Evolutionary conservation across 768 basidiomycete species (phyloP), one percentile per base, ranked within the genome.

Genomic region (Leucosporidium creatinivorum): DNA sequence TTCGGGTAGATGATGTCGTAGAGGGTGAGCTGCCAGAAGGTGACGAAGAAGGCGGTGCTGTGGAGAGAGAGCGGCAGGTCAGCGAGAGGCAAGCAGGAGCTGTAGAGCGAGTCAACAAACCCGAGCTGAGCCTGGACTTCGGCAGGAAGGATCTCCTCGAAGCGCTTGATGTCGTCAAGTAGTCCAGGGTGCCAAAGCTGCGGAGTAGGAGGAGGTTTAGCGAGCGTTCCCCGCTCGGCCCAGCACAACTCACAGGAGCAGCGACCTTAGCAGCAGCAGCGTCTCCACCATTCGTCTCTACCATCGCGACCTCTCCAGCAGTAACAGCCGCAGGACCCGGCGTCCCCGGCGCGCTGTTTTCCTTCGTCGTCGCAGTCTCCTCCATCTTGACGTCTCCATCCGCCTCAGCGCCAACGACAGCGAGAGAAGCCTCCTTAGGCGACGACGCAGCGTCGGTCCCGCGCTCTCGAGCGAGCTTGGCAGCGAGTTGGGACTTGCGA

Each of bases 21-120:
- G 44, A 89, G 88, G 1, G 91, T 88, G 61, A 98, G 79, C 77
- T 97, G 93, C 96, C 96, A 99, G 80, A 97, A 99, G 4, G 93
- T 92, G 56, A 90, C 79, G 75, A 93, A 97, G 80, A 99, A 98
- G 3, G 86, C 89, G 33, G 92, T 87, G 4, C 94, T 96, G 72
- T 31, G 61, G 54, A 63, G 18, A 30, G 19, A 44, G 8, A 31
- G 48, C 17, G 25, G 58, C 68, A 55, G 59, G 49, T 50, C 70
- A 67, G 74, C 59, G 33, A 69, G 48, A 25, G 18, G 21, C 15
- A 17, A 12, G 15, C 49, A 8, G 25, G 4, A 25, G 4, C 48
- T 13, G 25, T n/a, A 21, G 30, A 39, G 26, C 58, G 36, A 65
- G 10, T 33, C 58, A 26, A 77, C 87, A 62, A 77, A 93, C 87